phyloP scores from a whole-genome alignment of 208 protist species.

The Trypanosoma cruzi region DNA sequence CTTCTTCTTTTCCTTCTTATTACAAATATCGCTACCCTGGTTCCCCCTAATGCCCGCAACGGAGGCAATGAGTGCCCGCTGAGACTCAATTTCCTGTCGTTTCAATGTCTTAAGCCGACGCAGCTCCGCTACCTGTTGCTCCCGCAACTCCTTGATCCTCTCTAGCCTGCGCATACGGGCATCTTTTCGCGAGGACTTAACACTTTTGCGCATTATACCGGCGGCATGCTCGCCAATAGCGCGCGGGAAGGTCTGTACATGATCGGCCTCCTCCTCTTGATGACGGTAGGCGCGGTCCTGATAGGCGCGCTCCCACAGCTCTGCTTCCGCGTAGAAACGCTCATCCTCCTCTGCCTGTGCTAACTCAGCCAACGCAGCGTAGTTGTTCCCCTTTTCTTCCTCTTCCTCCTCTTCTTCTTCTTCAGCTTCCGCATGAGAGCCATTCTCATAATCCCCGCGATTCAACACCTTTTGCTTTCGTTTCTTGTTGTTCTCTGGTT shows the following conservation, averaged over 20 bases:
- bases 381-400: constrained; percentile 36
- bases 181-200: constrained; percentile 72
- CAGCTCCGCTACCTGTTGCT: constrained; percentile 82
- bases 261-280: constrained; percentile 55
- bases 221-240: constrained; percentile 64
- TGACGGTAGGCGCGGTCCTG: constrained; percentile 89
- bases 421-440: constrained; percentile 28
- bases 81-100: constrained; percentile 85
- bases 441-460: neutral
- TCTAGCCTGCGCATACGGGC: constrained; percentile 76
- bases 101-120: constrained; percentile 92
- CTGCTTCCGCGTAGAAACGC: constrained; percentile 80
- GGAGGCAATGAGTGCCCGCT: constrained; percentile 79
- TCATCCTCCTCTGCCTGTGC: constrained; percentile 84
- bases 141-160: constrained; percentile 60
- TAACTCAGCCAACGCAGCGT: constrained; percentile 54
- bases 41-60: constrained; percentile 55
- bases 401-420: constrained; percentile 28
- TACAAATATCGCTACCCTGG: constrained; percentile 16
- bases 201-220: constrained; percentile 64
- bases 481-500: constrained; percentile 30
- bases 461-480: constrained; percentile 8
- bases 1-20: constrained; percentile 11
- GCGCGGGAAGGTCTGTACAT: constrained; percentile 82
- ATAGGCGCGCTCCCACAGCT: constrained; percentile 86